Evolutionary conservation across 495 filamentous ascomycete species (phyloP), one percentile per base, ranked within the genome.

Genomic region (Sordaria brevicollis): DNA sequence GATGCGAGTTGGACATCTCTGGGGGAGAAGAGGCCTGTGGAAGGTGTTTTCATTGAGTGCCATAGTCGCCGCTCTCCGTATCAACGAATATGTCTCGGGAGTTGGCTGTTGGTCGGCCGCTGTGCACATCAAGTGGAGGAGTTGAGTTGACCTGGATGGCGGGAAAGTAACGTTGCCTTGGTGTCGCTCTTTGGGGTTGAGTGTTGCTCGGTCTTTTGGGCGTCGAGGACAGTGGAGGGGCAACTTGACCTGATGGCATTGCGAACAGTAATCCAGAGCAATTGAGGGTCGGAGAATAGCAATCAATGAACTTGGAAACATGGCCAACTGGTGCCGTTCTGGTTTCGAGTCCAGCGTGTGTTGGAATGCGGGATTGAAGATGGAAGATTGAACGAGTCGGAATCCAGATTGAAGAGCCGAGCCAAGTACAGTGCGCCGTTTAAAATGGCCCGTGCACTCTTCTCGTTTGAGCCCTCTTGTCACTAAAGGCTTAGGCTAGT

Each of bases 91-190:
- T 57, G 25, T 57, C 49, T 57, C 49, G 25, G 49, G 13, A 57
- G 4, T 17, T 57, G 10, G 43, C 43, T 13, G 43, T 13, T 54
- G 43, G 43, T 54, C 21, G 19, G 43, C 21, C 21, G 43, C 21
- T 54, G 43, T 54, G 43, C 9, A 54, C 19, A 49, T 49, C 65
- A n/a, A 65, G 68, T 41, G 41, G 68, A 25, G 68, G 41, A 35
- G 54, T 38, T 36, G 8, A 39, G n/a, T n/a, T n/a, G n/a, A n/a
- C n/a, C n/a, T n/a, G n/a, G 31, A n/a, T 69, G 67, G 19, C 2
- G 65, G 67, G 65, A 66, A 73, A 35, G 74, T 74, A 75, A 75
- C 74, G 74, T 75, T 75, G 74, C 74, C 68, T 74, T 73, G 69
- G 65, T 69, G 19, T 67, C 37, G 71, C n/a, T 43, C 41, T 43